Conservation (phyloP, 2,329 filamentous ascomycete genomes). For the Verticillium isaacii region DNA sequence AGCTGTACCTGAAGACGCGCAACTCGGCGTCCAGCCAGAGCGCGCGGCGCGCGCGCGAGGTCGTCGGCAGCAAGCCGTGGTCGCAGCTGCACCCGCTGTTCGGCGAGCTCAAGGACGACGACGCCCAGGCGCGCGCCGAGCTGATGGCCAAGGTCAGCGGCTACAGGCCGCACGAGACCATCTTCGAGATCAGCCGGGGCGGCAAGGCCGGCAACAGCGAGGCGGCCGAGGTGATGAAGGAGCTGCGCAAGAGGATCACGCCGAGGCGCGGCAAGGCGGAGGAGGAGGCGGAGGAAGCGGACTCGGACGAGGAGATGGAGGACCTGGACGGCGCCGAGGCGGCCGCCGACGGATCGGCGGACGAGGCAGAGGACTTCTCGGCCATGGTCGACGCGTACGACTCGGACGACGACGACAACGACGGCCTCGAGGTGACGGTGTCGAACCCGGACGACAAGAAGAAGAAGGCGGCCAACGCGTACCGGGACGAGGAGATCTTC, state of each 20-base stretch:
- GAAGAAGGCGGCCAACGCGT: slow-evolving; percentile 32
- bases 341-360: slow-evolving; percentile 16
- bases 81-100: slow-evolving; percentile 77
- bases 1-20: slow-evolving; percentile 83
- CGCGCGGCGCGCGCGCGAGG: slow-evolving; percentile 77
- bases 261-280: slow-evolving; percentile 40
- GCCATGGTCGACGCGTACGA: slow-evolving; percentile 34
- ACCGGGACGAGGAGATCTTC: slow-evolving; percentile 77
- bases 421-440: slow-evolving; percentile 68
- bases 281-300: slow-evolving; percentile 22
- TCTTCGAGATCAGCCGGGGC: slow-evolving; percentile 87
- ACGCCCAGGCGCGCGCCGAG: slow-evolving; percentile 69
- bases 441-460: slow-evolving; percentile 50
- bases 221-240: slow-evolving; percentile 72
- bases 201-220: slow-evolving; percentile 58
- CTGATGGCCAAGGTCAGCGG: slow-evolving; percentile 88
- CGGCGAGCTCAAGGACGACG: slow-evolving; percentile 58
- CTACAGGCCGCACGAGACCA: slow-evolving; percentile 86
- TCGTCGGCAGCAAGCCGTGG: slow-evolving; percentile 68
- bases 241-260: slow-evolving; percentile 64
- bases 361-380: slow-evolving; percentile 12
- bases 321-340: slow-evolving; percentile 29
- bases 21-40: slow-evolving; percentile 89
- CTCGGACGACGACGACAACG: slow-evolving; percentile 61
- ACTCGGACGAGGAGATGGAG: slow-evolving; percentile 20